Evolutionary conservation across 140 eudicot genomes (phyloP), one percentile per base, ranked within the genome.

Genomic region (Cichorium intybus): DNA sequence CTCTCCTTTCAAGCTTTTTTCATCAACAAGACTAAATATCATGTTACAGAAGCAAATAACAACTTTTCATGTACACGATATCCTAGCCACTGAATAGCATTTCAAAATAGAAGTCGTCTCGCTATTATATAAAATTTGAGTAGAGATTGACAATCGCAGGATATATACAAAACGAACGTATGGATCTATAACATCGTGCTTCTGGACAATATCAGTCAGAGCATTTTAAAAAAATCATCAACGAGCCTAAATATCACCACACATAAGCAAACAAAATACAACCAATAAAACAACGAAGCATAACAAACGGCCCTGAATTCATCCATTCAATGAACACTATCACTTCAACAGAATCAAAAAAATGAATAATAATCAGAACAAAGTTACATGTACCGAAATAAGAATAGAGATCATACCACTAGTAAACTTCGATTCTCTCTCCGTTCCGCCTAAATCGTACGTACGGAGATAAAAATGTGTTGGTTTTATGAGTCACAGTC

Each of bases 341-440:
- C 37, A 52, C 35, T 18, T 51, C 24, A n/a, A 66, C 24, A 33
- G 12, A 51, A 54, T 9, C 9, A 21, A 2, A 37, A n/a, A 16
- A 23, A 54, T 24, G 21, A 54, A 54, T 35, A 54, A 54, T 54
- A 1, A 56, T 10, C 47, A 12, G 17, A 39, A 12, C 28, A 24
- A 53, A 68, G 24, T 10, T 35, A 11, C 39, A 41, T 35, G 6
- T 34, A 37, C 43, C 7, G 22, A 69, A 56, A 27, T 54, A 56
- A 46, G 18, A 1, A 56, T 41, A 10, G 24, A 56, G 56, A 69
- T 69, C 47, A 27, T 28, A 55, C 72, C 37, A 23, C 73, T 26
- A 26, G 20, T 28, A 14, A 47, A 45, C 58, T 64, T 17, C 58
- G 10, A 64, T 28, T 26, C 49, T 20, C 62, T 34, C 21, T 54